A percentile compares a stretch with the other conserved stretches of the same genome.
These are phyloP conservation scores for Hypoxylon cercidicola DNA, from an alignment of 495 filamentous ascomycete genomes.

Conservation along the genomic window DNA sequence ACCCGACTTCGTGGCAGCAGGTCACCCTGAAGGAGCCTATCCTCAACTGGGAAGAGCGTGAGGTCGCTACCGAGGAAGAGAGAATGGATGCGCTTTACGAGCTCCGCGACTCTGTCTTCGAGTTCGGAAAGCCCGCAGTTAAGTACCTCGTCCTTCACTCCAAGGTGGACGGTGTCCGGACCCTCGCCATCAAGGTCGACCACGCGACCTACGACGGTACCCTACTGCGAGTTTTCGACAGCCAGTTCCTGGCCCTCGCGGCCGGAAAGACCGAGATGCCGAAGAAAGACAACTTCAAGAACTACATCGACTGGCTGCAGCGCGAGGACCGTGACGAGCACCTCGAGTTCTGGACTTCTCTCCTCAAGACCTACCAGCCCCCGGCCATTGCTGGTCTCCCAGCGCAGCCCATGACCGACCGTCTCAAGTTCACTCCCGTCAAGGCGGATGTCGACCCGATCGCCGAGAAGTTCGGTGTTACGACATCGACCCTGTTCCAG, in stretches of 20 bases:
- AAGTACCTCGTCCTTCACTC: neutral
- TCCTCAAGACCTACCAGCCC: neutral
- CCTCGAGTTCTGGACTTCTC: neutral
- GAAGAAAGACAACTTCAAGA: neutral
- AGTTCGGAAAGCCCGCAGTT: neutral
- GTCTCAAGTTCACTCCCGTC: neutral
- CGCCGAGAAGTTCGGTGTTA: neutral
- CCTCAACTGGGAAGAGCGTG: neutral
- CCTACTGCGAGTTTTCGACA: constrained; percentile 1
- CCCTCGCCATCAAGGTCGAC: neutral
- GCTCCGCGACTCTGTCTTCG: neutral
- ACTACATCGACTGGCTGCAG: neutral
- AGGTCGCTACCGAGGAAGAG: neutral
- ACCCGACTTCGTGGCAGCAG: neutral
- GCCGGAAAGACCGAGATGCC: neutral
- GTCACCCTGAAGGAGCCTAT: constrained; percentile 3
- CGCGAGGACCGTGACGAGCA: neutral
- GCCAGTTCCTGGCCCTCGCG: neutral
- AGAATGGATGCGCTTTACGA: neutral
- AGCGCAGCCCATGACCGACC: neutral
- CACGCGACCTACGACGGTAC: constrained; percentile 5
- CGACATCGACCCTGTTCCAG: neutral
- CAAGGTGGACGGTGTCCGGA: neutral
- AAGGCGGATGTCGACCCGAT: neutral
- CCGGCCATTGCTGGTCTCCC: neutral